Evolutionary conservation across 352 stramenopile species (phyloP), one percentile per base, ranked within the genome.

Genomic region (Phytophthora uliginosa): DNA sequence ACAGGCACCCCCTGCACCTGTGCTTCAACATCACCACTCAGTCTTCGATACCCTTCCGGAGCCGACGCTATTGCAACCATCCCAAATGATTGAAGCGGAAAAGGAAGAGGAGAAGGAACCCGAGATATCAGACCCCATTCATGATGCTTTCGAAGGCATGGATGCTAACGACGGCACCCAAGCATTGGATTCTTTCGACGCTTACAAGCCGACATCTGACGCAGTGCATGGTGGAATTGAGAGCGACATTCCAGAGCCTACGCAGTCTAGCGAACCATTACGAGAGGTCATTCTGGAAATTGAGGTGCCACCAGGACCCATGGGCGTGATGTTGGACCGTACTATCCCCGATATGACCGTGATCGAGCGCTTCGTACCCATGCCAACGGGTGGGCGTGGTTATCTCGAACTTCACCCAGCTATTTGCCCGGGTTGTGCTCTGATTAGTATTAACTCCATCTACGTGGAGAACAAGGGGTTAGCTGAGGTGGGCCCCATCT

Each of bases 221-320:
- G 58, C 59, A 53, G 36, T 74, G 6, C 62, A 63, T 22, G 66
- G 66, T 17, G 57, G 36, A 5, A 50, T 47, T 24, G 63, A 45
- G 10, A 66, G 38, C 24, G 56, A 68, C 45, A 45, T 20, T 15
- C 33, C 51, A 54, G 53, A 81, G 69, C 59, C 77, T 51, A 59
- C 38, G 66, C 63, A 72, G 48, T 69, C 76, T n/a, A 85, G 61
- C 24, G 85, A 91, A 33, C 77, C 82, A 6, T 67, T 91, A 26
- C 85, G 86, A 24, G 90, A 96, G 77, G 87, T 95, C 12, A 85
- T 95, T 59, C 55, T 96, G 13, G 90, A 96, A 70, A 86, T 94
- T 10, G 90, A 96, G 12, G 73, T 96, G 0, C 88, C 88, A 8
- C 77, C 88, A 24, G 90, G 90, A 61, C 88, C 90, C 0, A 95